Conservation (phyloP, 1,139 yeast species). For the Suzukiozyma palmioleophila region DNA sequence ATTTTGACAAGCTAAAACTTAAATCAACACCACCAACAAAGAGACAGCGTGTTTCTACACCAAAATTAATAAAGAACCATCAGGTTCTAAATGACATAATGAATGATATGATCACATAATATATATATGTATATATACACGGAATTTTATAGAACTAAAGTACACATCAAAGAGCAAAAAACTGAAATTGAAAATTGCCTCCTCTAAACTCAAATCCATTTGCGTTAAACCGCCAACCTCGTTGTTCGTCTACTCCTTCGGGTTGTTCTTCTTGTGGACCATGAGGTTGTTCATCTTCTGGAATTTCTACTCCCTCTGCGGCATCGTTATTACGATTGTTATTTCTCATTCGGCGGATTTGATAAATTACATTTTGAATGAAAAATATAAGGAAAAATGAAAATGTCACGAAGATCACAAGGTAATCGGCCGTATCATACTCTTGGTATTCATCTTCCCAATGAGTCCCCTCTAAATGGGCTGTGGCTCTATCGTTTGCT, state of each 20-base stretch:
- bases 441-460: conserved; percentile 17
- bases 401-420: conserved; percentile 28
- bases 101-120: conserved; percentile 11
- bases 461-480: conserved; percentile 33
- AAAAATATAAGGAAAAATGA: conserved; percentile 27
- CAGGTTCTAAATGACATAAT: conserved; percentile 24
- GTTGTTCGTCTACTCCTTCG: conserved; percentile 7
- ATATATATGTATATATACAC: background rate
- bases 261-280: conserved; percentile 1
- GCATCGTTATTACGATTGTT: conserved; percentile 7
- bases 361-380: conserved; percentile 25
- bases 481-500: conserved; percentile 22
- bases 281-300: conserved; percentile 5
- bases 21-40: conserved; percentile 3
- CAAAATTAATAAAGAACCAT: conserved; percentile 15
- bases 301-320: conserved; percentile 5
- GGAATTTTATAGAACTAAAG: conserved; percentile 3
- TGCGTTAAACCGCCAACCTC: conserved; percentile 14
- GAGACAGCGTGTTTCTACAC: conserved; percentile 5
- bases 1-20: conserved; percentile 8
- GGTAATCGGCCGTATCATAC: conserved; percentile 30
- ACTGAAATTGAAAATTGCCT: conserved; percentile 35
- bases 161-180: conserved; percentile 28
- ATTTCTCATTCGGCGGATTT: conserved; percentile 22
- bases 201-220: conserved; percentile 21